phyloP scores from a whole-genome alignment of 306 rosid species.

The Citrullus amarus region DNA sequence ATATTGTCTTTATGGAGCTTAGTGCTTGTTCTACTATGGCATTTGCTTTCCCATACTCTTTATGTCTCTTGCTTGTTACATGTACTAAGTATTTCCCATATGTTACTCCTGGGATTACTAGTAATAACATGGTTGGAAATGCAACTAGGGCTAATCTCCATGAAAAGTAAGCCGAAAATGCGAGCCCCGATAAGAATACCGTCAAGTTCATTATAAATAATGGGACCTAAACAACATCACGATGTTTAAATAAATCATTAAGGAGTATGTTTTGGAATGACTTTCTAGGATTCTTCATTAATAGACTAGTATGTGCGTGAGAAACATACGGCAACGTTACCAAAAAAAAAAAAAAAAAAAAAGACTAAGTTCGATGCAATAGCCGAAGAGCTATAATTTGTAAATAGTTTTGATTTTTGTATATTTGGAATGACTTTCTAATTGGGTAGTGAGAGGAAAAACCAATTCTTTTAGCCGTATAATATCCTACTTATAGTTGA shows the following conservation, averaged over 20 bases:
- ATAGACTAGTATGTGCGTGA: too few relatives aligned
- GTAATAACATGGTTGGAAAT: constrained; percentile 61
- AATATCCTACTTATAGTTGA: too few relatives aligned
- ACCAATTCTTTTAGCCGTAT: too few relatives aligned
- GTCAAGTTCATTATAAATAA: constrained; percentile 75
- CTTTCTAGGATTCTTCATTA: too few relatives aligned
- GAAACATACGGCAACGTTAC: too few relatives aligned
- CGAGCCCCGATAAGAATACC: constrained; percentile 69
- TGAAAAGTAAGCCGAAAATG: constrained; percentile 62
- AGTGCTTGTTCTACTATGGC: constrained; percentile 63
- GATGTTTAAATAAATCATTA: too few relatives aligned
- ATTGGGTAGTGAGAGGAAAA: too few relatives aligned
- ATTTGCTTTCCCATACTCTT: constrained; percentile 64
- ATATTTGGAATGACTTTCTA: not conserved
- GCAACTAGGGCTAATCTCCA: constrained; percentile 78
- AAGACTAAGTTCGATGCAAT: too few relatives aligned
- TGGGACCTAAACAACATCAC: constrained; percentile 33
- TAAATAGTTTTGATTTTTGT: too few relatives aligned
- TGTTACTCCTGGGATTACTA: constrained; percentile 77
- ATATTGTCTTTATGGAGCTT: constrained; percentile 65
- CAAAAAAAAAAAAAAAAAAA: too few relatives aligned
- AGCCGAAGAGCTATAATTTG: too few relatives aligned
- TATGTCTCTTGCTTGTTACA: constrained; percentile 35
- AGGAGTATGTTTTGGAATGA: too few relatives aligned
- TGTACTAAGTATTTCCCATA: constrained; percentile 72